Evolutionary conservation across 768 basidiomycete genomes (phyloP), one percentile per base, ranked within the genome.

Genomic region (Mycena leptocephala): DNA sequence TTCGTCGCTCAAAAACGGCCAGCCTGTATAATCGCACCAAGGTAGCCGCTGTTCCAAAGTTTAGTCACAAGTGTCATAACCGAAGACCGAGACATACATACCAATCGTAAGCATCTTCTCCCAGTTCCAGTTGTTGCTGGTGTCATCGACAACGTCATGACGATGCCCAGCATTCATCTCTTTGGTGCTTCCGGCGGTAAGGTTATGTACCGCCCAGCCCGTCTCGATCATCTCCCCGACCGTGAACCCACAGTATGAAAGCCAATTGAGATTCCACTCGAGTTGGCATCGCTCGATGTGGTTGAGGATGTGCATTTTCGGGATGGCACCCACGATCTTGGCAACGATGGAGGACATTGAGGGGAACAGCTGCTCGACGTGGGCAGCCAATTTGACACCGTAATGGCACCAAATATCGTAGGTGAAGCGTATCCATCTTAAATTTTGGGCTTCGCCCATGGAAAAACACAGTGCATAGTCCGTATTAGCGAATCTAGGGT

Each of bases 391-490:
- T 2, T 84, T 80, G 48, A 78, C 72, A 10, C 20, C 4, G 46
- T 80, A 84, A 13, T 79, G 80, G 53, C 85, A 84, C 79, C 79
- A 82, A 26, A 85, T 83, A 61, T 85, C 82, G 51, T 84, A 85
- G 59, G 77, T 79, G 10, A 83, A 32, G 65, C 76, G 71, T 18
- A 82, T 82, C 70, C 72, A 80, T 10, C 79, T 65, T 8, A 71
- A 62, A 6, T 18, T 14, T 5, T 1, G 18, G 11, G 41, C 33
- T 20, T 64, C 59, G 8, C 6, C 32, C 18, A 41, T 20, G 24
- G 14, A 0, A 9, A 5, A 26, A 4, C 3, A 1, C 0, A 76
- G 1, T 1, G 70, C 75, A 28, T 64, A 62, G 28, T 76, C 75
- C 3, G 63, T 76, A 55, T 39, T 35, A 0, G 59, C 59, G 39